Evolutionary conservation across 768 basidiomycete genomes (phyloP), one percentile per base, ranked within the genome.

Genomic region (Xerocomus potaroensis): DNA sequence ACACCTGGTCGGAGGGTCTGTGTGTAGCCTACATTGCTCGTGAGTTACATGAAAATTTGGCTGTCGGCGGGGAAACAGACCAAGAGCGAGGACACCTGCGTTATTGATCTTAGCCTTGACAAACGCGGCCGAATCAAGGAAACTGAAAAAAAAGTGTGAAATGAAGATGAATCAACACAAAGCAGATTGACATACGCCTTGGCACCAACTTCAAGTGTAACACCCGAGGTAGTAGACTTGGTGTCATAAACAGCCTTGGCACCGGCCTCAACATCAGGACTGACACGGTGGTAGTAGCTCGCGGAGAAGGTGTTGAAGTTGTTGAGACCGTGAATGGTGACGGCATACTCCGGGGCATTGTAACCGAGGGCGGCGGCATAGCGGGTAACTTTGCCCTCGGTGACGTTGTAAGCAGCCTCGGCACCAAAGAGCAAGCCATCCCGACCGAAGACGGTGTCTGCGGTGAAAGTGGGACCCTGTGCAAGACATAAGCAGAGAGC

Each of bases 101-200:
- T 94, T 95, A 83, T 97, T 97, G 76, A 98, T 94, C 80, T 97
- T 97, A 57, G 93, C 90, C 80, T 99, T 98, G 72, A 97, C 78
- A 64, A 90, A 97, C 8, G 93, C 86, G 55, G 91, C 83, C 24
- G 77, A 69, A 72, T 97, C 93, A 53, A 94, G 83, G 73, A 83
- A 84, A 39, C 83, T 88, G 46, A 36, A 35, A 29, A 43, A 26
- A 24, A 46, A 45, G 53, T 16, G 8, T 26, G 15, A 39, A 22
- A 18, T 7, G 14, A 18, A 37, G 12, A 24, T 2, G 21, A 44
- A n/a, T 15, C 1, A 12, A 34, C 27, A 43, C 0, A 23, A 0
- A 10, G 39, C 30, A 35, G 46, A 39, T 2, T 27, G 22, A 83
- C 84, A 71, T 68, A 93, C 80, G 87, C 83, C 79, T 98, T 98